phyloP scores from a whole-genome alignment of 1,284 basidiomycete species.

The Ganoderma sinense region DNA sequence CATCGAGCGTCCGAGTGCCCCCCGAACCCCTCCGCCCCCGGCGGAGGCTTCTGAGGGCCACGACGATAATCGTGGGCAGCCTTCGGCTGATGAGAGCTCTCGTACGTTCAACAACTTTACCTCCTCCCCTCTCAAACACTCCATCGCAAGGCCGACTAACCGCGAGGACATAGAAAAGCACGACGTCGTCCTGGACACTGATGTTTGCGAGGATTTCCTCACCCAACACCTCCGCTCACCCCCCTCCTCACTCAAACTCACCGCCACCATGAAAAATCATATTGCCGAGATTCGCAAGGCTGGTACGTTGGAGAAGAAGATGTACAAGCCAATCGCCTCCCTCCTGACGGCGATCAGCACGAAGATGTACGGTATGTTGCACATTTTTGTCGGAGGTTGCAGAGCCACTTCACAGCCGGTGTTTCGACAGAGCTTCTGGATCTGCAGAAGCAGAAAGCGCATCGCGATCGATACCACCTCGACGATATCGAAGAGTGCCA shows the following conservation, averaged over 20 bases:
- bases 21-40: background rate
- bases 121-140: background rate
- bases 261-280: background rate
- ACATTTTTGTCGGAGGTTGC: too few relatives aligned
- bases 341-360: conserved; percentile 13
- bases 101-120: background rate
- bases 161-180: background rate
- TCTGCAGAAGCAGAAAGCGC: too few relatives aligned
- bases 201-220: background rate
- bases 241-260: background rate
- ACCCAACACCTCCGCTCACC: background rate
- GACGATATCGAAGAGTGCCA: background rate
- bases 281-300: background rate
- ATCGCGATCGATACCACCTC: too few relatives aligned
- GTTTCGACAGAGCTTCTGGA: too few relatives aligned
- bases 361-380: background rate
- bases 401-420: too few relatives aligned
- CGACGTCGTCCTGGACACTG: background rate
- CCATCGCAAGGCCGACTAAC: background rate
- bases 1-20: conserved; percentile 9
- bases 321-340: conserved; percentile 6
- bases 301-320: background rate
- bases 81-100: background rate
- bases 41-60: conserved; percentile 4
- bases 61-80: background rate